phyloP scores from a whole-genome alignment of 345 rosid genomes.

The Streptanthus diversifolius region DNA sequence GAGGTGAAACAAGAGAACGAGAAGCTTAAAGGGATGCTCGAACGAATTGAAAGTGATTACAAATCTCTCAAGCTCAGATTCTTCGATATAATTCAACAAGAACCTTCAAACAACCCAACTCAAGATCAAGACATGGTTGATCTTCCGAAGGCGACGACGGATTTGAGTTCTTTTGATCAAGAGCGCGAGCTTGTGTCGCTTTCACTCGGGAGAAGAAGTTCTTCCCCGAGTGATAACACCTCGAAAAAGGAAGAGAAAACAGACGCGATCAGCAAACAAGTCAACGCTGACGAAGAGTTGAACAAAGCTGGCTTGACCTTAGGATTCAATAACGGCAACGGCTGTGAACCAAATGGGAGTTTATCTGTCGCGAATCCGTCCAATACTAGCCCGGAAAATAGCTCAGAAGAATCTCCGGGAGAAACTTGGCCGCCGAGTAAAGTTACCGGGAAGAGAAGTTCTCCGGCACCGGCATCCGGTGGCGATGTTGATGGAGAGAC shows the following conservation, averaged over 20 bases:
- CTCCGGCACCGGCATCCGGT: slow-evolving; percentile 38
- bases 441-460: slow-evolving; percentile 33
- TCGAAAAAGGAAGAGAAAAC: slow-evolving; percentile 39
- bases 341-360: not conserved
- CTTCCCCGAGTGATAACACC: slow-evolving; percentile 30
- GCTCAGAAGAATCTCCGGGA: slow-evolving; percentile 42
- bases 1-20: slow-evolving; percentile 69
- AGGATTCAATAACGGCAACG: slow-evolving; percentile 35
- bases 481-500: slow-evolving; percentile 48
- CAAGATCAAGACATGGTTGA: slow-evolving; percentile 14
- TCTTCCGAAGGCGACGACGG: slow-evolving; percentile 10
- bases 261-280: slow-evolving; percentile 15
- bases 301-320: slow-evolving; percentile 49
- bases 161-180: slow-evolving; percentile 27
- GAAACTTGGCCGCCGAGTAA: slow-evolving; percentile 56
- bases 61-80: slow-evolving; percentile 57
- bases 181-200: slow-evolving; percentile 65
- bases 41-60: slow-evolving; percentile 60
- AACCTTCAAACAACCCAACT: slow-evolving; percentile 30
- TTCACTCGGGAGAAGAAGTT: slow-evolving; percentile 64
- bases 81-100: slow-evolving; percentile 51
- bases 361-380: slow-evolving; percentile 26
- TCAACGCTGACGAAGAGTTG: slow-evolving; percentile 38
- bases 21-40: slow-evolving; percentile 55
- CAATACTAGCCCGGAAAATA: slow-evolving; percentile 37